Evolutionary conservation across 2,329 filamentous ascomycete genomes (phyloP), one percentile per base, ranked within the genome.

Genomic region (Penicillium sp.): DNA sequence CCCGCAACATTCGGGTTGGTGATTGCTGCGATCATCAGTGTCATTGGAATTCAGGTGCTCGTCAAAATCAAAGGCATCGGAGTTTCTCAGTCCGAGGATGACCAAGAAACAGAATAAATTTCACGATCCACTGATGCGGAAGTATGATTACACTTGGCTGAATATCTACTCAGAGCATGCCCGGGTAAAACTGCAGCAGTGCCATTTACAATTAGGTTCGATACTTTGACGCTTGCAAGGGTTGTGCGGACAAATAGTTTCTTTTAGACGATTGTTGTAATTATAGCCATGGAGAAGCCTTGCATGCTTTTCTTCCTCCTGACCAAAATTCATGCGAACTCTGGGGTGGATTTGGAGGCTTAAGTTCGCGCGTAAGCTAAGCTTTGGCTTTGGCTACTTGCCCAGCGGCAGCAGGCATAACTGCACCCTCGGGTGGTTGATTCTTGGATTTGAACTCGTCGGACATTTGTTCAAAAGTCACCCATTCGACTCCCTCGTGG

Each of bases 381-480:
- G 22, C 4, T 43, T 27, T 11, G 11, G 13, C 22, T 43, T 22
- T 43, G 21, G 41, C 22, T 29, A 43, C 27, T 6, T 24, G 14
- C 4, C 41, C 44, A 29, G 61, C 57, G 54, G 56, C 40, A 45
- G 51, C 60, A 13, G 65, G 66, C 67, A 70, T 67, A 27, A 53
- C 56, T 9, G 64, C 65, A 3, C 67, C 65, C 18, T 34, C 58
- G 8, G 63, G 62, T 8, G 67, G 61, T 34, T 56, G 54, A 45
- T 64, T 66, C 45, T 66, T 67, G 38, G 50, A 59, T 76, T 89
- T 90, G 70, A 90, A 91, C 36, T 89, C 84, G 65, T 90, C 86
- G 29, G 79, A 83, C 74, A 91, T 89, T 66, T 88, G 79, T 63
- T 83, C 86, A 78, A 90, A 88, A 0, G 72, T 75, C 44, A 75